These are phyloP conservation scores for Sporothrix brasiliensis DNA, from an alignment of 2,329 filamentous ascomycete genomes.

Conservation along the genomic window DNA sequence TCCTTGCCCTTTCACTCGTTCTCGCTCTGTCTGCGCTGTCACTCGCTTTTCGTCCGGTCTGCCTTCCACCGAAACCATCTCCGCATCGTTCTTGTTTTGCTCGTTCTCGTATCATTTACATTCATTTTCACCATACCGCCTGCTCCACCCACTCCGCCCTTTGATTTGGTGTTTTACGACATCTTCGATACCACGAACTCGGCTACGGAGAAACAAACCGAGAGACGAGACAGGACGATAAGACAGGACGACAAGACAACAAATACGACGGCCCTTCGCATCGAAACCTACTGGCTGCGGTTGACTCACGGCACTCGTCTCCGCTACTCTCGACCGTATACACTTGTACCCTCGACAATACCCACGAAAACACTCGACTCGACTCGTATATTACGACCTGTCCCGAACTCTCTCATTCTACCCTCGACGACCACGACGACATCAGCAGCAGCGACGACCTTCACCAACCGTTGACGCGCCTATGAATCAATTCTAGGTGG, in stretches of 20 bases:
- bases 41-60: not conserved
- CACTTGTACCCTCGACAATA: not conserved
- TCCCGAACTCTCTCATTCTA: not conserved
- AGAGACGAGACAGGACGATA: not conserved
- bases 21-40: not conserved
- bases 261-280: too few relatives aligned
- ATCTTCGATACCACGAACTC: not conserved
- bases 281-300: too few relatives aligned
- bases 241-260: too few relatives aligned
- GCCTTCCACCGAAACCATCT: too few relatives aligned
- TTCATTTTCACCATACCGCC: not conserved
- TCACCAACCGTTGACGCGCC: too few relatives aligned
- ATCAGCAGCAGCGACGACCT: too few relatives aligned
- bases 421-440: not conserved
- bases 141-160: not conserved
- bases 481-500: too few relatives aligned
- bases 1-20: not conserved
- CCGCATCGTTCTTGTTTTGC: not conserved
- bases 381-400: not conserved
- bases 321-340: too few relatives aligned
- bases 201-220: constrained; percentile 12
- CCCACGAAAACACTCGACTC: too few relatives aligned
- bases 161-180: not conserved
- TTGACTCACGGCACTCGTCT: too few relatives aligned
- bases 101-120: too few relatives aligned